A percentile compares a stretch with the other conserved stretches of the same genome.
These are phyloP conservation scores for Pyrenopolyporus hunteri DNA, from an alignment of 495 filamentous ascomycete genomes.

Conservation along the genomic window DNA sequence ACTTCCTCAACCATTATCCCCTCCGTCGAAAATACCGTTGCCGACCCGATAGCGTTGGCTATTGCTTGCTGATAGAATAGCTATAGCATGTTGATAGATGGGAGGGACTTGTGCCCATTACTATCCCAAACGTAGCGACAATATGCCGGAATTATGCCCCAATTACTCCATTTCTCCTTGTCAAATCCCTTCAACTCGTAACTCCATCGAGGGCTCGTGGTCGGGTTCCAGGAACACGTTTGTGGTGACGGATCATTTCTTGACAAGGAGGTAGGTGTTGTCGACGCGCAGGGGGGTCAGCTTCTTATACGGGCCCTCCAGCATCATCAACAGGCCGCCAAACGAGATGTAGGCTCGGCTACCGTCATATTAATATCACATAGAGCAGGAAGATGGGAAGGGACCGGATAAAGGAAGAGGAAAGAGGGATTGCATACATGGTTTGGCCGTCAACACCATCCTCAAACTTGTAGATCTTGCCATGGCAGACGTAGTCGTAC, in stretches of 20 bases:
- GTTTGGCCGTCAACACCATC: constrained; percentile 77
- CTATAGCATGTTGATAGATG: constrained; percentile 7
- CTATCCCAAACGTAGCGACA: constrained; percentile 12
- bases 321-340: constrained; percentile 84
- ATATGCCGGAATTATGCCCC: constrained; percentile 11
- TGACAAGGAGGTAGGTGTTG: constrained; percentile 89
- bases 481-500: constrained; percentile 97
- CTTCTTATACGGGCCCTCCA: constrained; percentile 96
- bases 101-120: constrained; percentile 5
- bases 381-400: not conserved
- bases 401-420: not conserved
- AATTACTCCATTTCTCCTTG: not conserved
- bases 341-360: constrained; percentile 95
- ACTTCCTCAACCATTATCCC: not conserved
- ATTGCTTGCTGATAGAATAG: constrained; percentile 14
- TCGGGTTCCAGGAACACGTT: not conserved
- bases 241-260: constrained; percentile 66
- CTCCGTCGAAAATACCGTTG: not conserved
- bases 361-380: constrained; percentile 37
- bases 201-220: constrained; percentile 12
- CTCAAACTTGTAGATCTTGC: constrained; percentile 97
- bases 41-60: not conserved
- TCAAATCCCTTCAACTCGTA: constrained; percentile 19
- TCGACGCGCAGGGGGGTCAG: constrained; percentile 88
- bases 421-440: constrained; percentile 67